Evolutionary conservation across 176 grass and related monocot species (phyloP), one percentile per base, ranked within the genome.

Genomic region (Cocos nucifera): DNA sequence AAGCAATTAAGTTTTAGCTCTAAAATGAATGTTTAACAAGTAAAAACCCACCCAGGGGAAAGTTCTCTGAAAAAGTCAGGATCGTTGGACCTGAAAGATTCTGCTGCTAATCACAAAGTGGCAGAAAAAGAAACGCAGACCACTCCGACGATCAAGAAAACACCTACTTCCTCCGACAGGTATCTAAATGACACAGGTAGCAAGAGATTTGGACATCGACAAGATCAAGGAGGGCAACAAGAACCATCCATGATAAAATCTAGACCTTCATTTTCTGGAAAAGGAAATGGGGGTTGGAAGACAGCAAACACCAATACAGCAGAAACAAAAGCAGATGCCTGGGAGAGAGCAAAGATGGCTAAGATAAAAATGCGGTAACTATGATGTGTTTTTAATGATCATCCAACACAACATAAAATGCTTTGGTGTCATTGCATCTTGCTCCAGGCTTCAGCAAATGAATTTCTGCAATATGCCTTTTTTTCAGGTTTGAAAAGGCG

Each of bases 321-420:
- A 4, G 62, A 71, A 57, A 74, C 76, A 3, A 83, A 78, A 74
- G 76, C 61, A 20, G 62, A 85, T 55, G 79, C 54, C 56, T 97
- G 93, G 93, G 87, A 88, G 77, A 88, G 63, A 26, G 78, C 71
- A 62, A 84, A 85, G 59, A 62, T 97, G 18, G 62, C 58, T 17
- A 76, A 67, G 57, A 73, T 88, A 60, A 80, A 12, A 71, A 58
- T 80, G 17, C 73, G 86, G 93, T 90, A 64, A 61, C 55, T 66
- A 64, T 4, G 27, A 20, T 20, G 5, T 1, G 24, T 69, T 69
- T 16, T 49, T 71, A 44, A 44, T 44, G 35, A 44, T 44, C 14
- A 44, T 44, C 8, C 35, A 44, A 44, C 35, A 44, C 10, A 3
- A 14, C 10, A 44, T 44, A 14, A 44, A 44, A 44, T 44, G 35